These are phyloP conservation scores for Chaetomium cochliodes DNA, from an alignment of 495 filamentous ascomycete species.

Conservation along the genomic window DNA sequence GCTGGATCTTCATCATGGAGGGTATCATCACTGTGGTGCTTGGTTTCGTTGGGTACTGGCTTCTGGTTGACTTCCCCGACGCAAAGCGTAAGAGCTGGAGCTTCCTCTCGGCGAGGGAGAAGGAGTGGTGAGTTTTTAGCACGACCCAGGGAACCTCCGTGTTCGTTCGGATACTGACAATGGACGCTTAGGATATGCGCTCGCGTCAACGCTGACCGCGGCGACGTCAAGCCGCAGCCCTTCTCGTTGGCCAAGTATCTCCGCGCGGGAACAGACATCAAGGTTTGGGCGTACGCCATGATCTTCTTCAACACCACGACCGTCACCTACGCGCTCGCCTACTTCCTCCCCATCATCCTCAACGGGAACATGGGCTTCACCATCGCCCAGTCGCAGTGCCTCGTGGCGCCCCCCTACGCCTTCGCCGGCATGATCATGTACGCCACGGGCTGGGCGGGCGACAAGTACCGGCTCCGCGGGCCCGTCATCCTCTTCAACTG, in stretches of 20 bases:
- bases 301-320: constrained; percentile 61
- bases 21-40: constrained; percentile 52
- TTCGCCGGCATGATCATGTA: constrained; percentile 62
- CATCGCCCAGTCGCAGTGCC: constrained; percentile 57
- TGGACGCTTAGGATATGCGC: constrained; percentile 44
- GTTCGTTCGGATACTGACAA: not conserved
- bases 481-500: constrained; percentile 58
- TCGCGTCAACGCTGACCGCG: constrained; percentile 58
- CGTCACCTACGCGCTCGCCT: constrained; percentile 62
- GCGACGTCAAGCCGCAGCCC: constrained; percentile 50
- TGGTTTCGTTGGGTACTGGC: constrained; percentile 49
- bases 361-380: constrained; percentile 56
- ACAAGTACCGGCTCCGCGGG: constrained; percentile 58
- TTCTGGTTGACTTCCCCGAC: constrained; percentile 63
- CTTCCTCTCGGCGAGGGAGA: constrained; percentile 52
- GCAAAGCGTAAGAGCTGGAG: constrained; percentile 50
- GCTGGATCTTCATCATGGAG: constrained; percentile 65
- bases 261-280: constrained; percentile 48
- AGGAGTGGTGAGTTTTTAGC: constrained; percentile 39
- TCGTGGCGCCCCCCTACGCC: constrained; percentile 62
- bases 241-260: constrained; percentile 56
- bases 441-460: constrained; percentile 51
- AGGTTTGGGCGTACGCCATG: constrained; percentile 63
- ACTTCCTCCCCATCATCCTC: constrained; percentile 68
- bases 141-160: not conserved